These are phyloP conservation scores for Claviceps spartinae DNA, from an alignment of 2,329 filamentous ascomycete species.

Conservation along the genomic window DNA sequence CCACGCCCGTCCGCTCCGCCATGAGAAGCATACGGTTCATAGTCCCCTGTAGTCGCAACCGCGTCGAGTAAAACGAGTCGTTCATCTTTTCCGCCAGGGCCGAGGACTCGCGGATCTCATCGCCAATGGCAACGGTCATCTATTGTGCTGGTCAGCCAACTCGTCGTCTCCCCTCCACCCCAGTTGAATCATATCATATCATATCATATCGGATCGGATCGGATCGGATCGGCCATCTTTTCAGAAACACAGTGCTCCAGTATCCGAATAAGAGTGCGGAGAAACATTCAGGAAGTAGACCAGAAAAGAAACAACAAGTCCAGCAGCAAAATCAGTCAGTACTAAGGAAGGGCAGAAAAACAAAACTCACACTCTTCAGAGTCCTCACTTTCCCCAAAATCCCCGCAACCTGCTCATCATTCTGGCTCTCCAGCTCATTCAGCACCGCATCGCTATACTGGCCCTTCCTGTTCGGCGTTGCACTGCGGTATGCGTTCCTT, in stretches of 20 bases:
- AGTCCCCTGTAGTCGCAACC: conserved; percentile 69
- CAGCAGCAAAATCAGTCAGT: not conserved
- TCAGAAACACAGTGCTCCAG: too few species aligned
- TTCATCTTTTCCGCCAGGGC: conserved; percentile 92
- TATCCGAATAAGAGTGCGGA: too few species aligned
- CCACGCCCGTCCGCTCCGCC: conserved; percentile 86
- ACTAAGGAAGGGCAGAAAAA: too few species aligned
- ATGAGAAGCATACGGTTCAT: conserved; percentile 97
- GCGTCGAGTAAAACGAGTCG: conserved; percentile 77
- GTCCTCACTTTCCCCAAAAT: conserved; percentile 81
- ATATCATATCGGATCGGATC: too few species aligned
- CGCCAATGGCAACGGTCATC: conserved; percentile 87
- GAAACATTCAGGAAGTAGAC: too few species aligned
- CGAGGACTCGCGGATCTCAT: conserved; percentile 85
- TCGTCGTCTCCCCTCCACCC: too few species aligned
- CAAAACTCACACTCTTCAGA: conserved; percentile 64
- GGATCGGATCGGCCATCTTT: too few species aligned
- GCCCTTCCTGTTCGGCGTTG: conserved; percentile 65
- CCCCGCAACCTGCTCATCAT: conserved; percentile 79
- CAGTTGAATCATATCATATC: too few species aligned
- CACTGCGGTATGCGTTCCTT: conserved; percentile 40
- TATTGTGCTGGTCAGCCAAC: conserved; percentile 19
- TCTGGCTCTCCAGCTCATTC: conserved; percentile 89
- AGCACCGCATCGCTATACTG: conserved; percentile 89
- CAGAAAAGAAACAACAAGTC: not conserved